phyloP scores from a whole-genome alignment of 1,284 basidiomycete genomes.

The Cryptococcus deneoformans region DNA sequence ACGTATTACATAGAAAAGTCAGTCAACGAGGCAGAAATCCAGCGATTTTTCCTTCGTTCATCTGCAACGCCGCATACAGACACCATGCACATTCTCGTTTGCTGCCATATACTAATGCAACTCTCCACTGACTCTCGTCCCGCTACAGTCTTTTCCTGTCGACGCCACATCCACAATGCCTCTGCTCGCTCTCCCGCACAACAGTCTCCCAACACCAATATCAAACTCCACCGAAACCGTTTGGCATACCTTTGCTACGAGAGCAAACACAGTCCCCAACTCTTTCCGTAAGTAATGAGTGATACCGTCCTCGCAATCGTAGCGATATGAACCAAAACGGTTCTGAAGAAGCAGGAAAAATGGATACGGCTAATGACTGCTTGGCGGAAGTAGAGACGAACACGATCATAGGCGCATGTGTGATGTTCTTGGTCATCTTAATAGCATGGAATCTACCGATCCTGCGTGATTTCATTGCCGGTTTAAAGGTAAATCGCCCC shows the following conservation, averaged over 20 bases:
- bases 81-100: not conserved
- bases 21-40: not conserved
- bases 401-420: slow-evolving; percentile 45
- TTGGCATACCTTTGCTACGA: slow-evolving; percentile 12
- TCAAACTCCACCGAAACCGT: not conserved
- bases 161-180: not conserved
- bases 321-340: not conserved
- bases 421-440: slow-evolving; percentile 42
- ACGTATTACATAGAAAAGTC: not conserved
- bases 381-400: slow-evolving; percentile 34
- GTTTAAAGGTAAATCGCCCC: slow-evolving; percentile 35
- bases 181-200: not conserved
- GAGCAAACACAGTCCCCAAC: slow-evolving; percentile 31
- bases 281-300: slow-evolving; percentile 31
- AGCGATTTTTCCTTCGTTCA: not conserved
- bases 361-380: not conserved
- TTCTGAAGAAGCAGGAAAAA: too few relatives aligned
- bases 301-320: not conserved
- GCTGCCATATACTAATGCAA: too few relatives aligned
- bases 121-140: too few relatives aligned
- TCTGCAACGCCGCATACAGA: not conserved
- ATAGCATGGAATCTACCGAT: slow-evolving; percentile 46
- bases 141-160: too few relatives aligned
- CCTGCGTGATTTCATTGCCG: slow-evolving; percentile 40
- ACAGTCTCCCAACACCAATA: not conserved